These are phyloP conservation scores for Colletotrichum musae DNA, from an alignment of 2,329 filamentous ascomycete genomes.

Conservation along the genomic window DNA sequence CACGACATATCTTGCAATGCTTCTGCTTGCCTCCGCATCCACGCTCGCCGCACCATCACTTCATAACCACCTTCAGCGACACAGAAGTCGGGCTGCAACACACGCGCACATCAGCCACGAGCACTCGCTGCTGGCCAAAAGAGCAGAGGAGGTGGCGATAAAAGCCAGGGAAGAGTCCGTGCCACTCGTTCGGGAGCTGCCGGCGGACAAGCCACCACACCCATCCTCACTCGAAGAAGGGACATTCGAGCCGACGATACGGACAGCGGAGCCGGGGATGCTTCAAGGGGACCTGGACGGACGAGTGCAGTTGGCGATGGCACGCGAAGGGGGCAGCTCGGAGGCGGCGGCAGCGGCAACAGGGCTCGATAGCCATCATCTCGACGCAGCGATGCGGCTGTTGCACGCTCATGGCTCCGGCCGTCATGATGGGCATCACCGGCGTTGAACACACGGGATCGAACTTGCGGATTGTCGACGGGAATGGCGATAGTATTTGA, in stretches of 20 bases:
- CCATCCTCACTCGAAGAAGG: conserved; percentile 9
- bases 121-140: conserved; percentile 5
- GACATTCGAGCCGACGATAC: background rate
- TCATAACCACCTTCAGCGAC: conserved; percentile 36
- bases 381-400: conserved; percentile 25
- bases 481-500: conserved; percentile 10
- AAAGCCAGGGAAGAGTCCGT: background rate
- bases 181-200: background rate
- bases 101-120: conserved; percentile 31
- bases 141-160: background rate
- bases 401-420: conserved; percentile 23
- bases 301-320: background rate
- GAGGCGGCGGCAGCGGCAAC: conserved; percentile 8
- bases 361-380: conserved; percentile 21
- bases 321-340: background rate
- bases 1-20: conserved; percentile 20
- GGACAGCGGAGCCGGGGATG: background rate
- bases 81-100: conserved; percentile 31
- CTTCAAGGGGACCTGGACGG: background rate
- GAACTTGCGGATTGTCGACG: background rate
- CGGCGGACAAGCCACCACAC: conserved; percentile 1
- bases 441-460: background rate
- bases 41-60: conserved; percentile 28
- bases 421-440: conserved; percentile 19
- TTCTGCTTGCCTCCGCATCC: conserved; percentile 27